Evolutionary conservation across 139 green algal species (phyloP).

Genomic region (Chlamydomonas incerta): DNA sequence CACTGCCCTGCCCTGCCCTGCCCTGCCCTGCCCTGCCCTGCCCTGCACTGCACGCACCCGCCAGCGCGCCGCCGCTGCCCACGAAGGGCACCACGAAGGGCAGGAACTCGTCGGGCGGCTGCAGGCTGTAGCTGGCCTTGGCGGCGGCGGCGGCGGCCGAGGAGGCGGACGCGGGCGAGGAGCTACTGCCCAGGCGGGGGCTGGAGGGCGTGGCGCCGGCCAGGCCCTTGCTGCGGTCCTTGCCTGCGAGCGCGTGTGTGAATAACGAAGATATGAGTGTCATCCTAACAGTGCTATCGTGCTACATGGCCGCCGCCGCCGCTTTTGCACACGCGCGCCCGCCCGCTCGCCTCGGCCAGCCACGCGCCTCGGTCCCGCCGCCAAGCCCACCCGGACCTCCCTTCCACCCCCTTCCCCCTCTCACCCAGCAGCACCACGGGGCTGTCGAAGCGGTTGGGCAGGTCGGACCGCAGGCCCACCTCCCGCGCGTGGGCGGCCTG

Average conservation of each 20-base stretch:
- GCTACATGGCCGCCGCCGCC: too few species aligned
- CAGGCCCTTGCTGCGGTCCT: conserved; percentile 42
- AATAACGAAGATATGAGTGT: too few species aligned
- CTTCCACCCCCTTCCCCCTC: conserved; percentile 12
- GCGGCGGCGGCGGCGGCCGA: not conserved
- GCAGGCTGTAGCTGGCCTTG: conserved; percentile 57
- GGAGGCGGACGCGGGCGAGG: conserved; percentile 6
- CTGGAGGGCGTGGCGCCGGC: not conserved
- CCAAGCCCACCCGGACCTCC: not conserved
- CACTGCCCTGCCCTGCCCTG: too few species aligned
- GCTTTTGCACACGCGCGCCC: not conserved
- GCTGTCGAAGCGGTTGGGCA: conserved; percentile 76
- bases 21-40: too few species aligned
- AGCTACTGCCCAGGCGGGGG: conserved; percentile 4
- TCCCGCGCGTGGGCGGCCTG: conserved; percentile 71
- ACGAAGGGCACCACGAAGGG: conserved; percentile 91
- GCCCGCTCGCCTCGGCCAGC: too few species aligned
- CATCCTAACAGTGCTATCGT: too few species aligned
- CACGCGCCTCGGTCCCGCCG: not conserved
- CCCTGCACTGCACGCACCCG: not conserved
- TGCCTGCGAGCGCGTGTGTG: too few species aligned
- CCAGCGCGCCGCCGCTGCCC: conserved; percentile 43
- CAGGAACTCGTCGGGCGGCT: conserved; percentile 84
- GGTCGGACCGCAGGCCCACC: conserved; percentile 66
- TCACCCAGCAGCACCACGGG: conserved; percentile 70